These are phyloP conservation scores for Imleria badia DNA, from an alignment of 768 basidiomycete genomes.

Conservation along the genomic window DNA sequence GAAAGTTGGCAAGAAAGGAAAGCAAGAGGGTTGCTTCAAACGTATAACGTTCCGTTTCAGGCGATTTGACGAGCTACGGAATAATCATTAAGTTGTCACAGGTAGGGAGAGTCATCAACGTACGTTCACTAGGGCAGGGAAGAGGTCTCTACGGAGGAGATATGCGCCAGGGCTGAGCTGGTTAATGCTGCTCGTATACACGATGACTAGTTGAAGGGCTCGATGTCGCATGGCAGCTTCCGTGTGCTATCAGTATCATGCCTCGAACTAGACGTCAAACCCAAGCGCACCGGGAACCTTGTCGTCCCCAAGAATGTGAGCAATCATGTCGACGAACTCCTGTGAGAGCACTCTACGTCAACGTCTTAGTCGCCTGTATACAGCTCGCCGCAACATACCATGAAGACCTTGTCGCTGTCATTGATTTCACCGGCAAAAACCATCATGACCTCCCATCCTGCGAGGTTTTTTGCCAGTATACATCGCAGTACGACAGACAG, in stretches of 20 bases:
- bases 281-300: slow-evolving; percentile 34
- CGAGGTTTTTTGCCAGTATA: slow-evolving; percentile 54
- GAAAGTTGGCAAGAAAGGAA: slow-evolving; percentile 67
- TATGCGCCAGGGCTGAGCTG: slow-evolving; percentile 73
- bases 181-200: slow-evolving; percentile 57
- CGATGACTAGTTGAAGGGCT: slow-evolving; percentile 55
- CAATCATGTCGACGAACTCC: slow-evolving; percentile 51
- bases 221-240: slow-evolving; percentile 51
- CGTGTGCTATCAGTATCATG: background rate
- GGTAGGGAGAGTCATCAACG: slow-evolving; percentile 16
- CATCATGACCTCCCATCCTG: slow-evolving; percentile 76
- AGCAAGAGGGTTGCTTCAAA: slow-evolving; percentile 62
- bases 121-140: slow-evolving; percentile 51
- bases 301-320: slow-evolving; percentile 45
- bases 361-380: background rate
- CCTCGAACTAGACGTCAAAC: background rate
- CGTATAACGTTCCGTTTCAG: slow-evolving; percentile 53
- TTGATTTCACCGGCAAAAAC: slow-evolving; percentile 59
- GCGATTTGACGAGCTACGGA: slow-evolving; percentile 53
- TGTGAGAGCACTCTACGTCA: slow-evolving; percentile 24
- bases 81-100: background rate
- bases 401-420: slow-evolving; percentile 59
- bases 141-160: slow-evolving; percentile 61
- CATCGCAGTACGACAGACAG: slow-evolving; percentile 46
- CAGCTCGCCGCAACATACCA: slow-evolving; percentile 30